Evolutionary conservation across 2,329 filamentous ascomycete genomes (phyloP).

Genomic region (Thelonectria olida): DNA sequence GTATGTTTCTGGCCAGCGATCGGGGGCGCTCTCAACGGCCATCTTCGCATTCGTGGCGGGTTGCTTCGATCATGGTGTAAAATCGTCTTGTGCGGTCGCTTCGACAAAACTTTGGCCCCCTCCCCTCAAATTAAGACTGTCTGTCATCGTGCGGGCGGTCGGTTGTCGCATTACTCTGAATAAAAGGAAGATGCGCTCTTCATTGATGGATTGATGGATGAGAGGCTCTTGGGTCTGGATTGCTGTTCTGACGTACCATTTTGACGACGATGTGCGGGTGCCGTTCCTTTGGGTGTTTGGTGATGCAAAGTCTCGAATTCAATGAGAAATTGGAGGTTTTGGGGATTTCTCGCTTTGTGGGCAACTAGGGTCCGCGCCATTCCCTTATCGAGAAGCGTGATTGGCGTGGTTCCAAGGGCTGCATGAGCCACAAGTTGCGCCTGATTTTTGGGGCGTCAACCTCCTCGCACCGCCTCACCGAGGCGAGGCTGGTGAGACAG

Average conservation of each 20-base stretch:
- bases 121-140: slow-evolving; percentile 29
- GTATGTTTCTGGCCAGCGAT: slow-evolving; percentile 9
- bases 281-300: slow-evolving; percentile 53
- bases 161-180: slow-evolving; percentile 34
- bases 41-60: slow-evolving; percentile 17
- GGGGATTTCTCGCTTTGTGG: slow-evolving; percentile 57
- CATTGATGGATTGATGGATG: slow-evolving; percentile 16
- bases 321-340: slow-evolving; percentile 53
- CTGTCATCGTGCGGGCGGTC: slow-evolving; percentile 45
- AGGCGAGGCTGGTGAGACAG: slow-evolving; percentile 30
- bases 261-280: slow-evolving; percentile 57
- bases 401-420: slow-evolving; percentile 38
- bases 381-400: slow-evolving; percentile 45
- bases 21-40: slow-evolving; percentile 3
- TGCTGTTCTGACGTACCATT: slow-evolving; percentile 53
- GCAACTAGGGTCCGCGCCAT: slow-evolving; percentile 51
- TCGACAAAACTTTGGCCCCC: slow-evolving; percentile 38
- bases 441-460: slow-evolving; percentile 37
- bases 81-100: slow-evolving; percentile 30
- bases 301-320: slow-evolving; percentile 51
- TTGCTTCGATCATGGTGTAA: slow-evolving; percentile 27
- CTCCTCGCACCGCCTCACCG: slow-evolving; percentile 31
- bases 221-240: slow-evolving; percentile 26
- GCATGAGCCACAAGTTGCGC: slow-evolving; percentile 37
- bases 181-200: slow-evolving; percentile 8